These are phyloP conservation scores for Monilinia polystroma DNA, from an alignment of 2,329 filamentous ascomycete genomes.

Conservation along the genomic window DNA sequence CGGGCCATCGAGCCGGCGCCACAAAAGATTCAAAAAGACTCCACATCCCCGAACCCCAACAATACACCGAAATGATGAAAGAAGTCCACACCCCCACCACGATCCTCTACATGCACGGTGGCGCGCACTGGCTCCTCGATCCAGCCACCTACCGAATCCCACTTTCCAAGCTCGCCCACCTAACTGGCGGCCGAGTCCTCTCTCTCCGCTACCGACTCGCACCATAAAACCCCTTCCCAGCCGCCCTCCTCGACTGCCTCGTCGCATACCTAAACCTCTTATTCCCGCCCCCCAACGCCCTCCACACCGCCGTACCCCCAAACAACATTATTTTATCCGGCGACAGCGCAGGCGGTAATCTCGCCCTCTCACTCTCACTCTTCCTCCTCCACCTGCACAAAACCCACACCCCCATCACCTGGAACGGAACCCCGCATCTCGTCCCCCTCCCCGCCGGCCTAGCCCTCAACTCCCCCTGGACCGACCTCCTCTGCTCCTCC, in stretches of 20 bases:
- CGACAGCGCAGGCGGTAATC: conserved; percentile 72
- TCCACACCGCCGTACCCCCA: conserved; percentile 64
- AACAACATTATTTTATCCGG: conserved; percentile 69
- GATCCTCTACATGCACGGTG: conserved; percentile 73
- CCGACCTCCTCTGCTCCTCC: conserved; percentile 65
- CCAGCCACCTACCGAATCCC: conserved; percentile 63
- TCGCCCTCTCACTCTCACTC: conserved; percentile 65
- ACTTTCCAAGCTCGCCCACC: conserved; percentile 62
- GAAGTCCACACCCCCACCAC: conserved; percentile 64
- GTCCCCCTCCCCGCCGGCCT: conserved; percentile 68
- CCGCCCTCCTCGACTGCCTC: conserved; percentile 70
- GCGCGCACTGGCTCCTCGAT: conserved; percentile 71
- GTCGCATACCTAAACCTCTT: conserved; percentile 68
- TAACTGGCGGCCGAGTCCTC: conserved; percentile 64
- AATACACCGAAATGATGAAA: conserved; percentile 65
- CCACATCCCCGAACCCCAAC: conserved; percentile 58
- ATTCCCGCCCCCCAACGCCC: conserved; percentile 39
- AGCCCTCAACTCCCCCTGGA: conserved; percentile 65
- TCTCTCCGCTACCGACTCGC: conserved; percentile 69
- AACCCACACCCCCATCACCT: conserved; percentile 62
- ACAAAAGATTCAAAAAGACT: conserved; percentile 52
- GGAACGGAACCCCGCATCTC: conserved; percentile 47
- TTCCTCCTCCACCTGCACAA: conserved; percentile 62
- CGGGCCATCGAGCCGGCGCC: conserved; percentile 62
- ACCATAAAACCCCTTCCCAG: conserved; percentile 72